Base-by-base conservation (phyloP, 2,329 filamentous ascomycete genomes). In the Pseudogymnoascus sp. region DNA sequence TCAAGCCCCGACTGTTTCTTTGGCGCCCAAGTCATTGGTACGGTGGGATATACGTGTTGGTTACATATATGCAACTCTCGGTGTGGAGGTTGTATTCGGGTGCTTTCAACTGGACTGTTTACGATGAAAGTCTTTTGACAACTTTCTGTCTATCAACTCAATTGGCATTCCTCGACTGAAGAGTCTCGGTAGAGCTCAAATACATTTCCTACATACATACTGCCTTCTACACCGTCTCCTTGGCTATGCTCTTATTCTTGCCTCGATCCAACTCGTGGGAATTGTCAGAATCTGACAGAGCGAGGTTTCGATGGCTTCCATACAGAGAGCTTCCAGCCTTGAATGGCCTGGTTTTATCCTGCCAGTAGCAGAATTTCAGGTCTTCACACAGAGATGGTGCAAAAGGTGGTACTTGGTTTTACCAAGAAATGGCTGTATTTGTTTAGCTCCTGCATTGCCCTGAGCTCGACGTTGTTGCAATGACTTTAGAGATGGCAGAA, bases 1-100 rank as follows among this genome's bases (percentile, higher is more conserved):
- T 86, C 80, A 80, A 62, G 62, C 64, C 80, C 76, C 78, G 81
- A 82, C 81, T 82, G 81, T 81, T 81, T 75, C 73, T 73, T 72
- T 69, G 75, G 74, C 78, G 76, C 72, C 68, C 70, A 69, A 39
- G 69, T 69, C 67, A 70, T 71, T 70, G 68, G 67, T 66, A 62
- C 59, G 62, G 66, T 55, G 67, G 67, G 68, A 71, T 67, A 72
- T 70, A 49, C 63, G 45, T 38, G 35, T 22, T 35, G 52, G 23
- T 23, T 52, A 42, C 33, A 36, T 62, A 36, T 38, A 61, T 60
- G 58, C 25, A 62, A 14, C 58, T 30, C 55, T 39, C 14, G 11
- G 22, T 60, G 35, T 28, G 36, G 55, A 39, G 58, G 58, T 60
- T 55, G 28, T 33, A 60, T 36, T 60, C n/a, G 58, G 60, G 39